These are phyloP conservation scores for Ceratobasidium papillatum DNA, from an alignment of 1,284 basidiomycete species.

Conservation along the genomic window DNA sequence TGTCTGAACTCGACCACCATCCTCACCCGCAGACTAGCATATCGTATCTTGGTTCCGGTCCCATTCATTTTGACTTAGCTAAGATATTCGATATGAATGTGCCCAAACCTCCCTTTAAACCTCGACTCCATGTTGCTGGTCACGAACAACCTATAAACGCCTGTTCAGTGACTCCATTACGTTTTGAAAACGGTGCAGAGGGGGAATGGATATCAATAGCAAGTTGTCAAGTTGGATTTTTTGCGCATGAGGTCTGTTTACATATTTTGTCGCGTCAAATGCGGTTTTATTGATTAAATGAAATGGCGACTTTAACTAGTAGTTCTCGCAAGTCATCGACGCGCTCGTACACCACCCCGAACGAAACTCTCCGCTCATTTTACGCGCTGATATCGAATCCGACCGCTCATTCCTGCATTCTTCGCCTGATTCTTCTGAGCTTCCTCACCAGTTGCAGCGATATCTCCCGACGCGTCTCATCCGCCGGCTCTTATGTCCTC, in stretches of 20 bases:
- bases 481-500: conserved; percentile 70
- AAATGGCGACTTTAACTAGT: background rate
- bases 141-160: background rate
- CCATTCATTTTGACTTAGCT: too few species aligned
- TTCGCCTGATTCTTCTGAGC: background rate
- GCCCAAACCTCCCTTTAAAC: conserved; percentile 3
- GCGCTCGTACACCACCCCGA: conserved; percentile 81
- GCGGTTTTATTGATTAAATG: background rate
- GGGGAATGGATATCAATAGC: background rate
- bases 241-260: background rate
- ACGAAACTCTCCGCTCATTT: conserved; percentile 82
- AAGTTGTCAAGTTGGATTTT: conserved; percentile 7
- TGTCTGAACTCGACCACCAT: too few species aligned
- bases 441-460: background rate
- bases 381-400: conserved; percentile 72
- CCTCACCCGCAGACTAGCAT: too few species aligned
- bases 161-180: background rate
- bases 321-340: conserved; percentile 72
- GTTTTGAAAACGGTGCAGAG: background rate
- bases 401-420: conserved; percentile 57
- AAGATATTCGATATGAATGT: background rate
- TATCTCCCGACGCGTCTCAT: conserved; percentile 58
- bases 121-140: background rate
- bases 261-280: background rate
- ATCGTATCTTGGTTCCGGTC: too few species aligned